These are phyloP conservation scores for Papilionanthe hybrid DNA, from an alignment of 116 monocot species.

Conservation along the genomic window DNA sequence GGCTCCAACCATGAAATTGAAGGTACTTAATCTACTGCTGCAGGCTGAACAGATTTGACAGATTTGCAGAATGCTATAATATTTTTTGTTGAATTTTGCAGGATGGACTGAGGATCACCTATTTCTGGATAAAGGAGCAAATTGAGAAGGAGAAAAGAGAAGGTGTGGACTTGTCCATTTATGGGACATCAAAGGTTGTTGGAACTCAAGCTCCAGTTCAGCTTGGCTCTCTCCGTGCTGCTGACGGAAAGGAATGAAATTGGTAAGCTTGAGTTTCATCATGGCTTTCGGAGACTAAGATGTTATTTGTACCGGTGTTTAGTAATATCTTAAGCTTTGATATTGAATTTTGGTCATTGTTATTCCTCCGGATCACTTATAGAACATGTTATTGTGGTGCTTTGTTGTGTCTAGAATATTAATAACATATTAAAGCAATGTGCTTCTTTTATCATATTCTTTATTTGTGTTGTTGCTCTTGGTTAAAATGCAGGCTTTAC, in stretches of 20 bases:
- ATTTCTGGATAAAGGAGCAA: conserved; percentile 96
- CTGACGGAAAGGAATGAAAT: conserved; percentile 87
- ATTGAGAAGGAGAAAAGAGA: conserved; percentile 77
- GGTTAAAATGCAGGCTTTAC: too few species aligned
- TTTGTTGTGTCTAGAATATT: conserved; percentile 7
- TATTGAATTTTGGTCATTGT: not conserved
- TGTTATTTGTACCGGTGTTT: not conserved
- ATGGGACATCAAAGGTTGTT: conserved; percentile 92
- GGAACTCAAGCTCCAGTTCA: conserved; percentile 94
- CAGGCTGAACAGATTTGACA: not conserved
- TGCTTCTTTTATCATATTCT: not conserved
- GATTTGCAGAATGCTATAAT: not conserved
- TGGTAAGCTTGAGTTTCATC: not conserved
- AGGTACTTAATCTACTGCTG: conserved; percentile 35
- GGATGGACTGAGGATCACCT: conserved; percentile 91
- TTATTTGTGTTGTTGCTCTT: not conserved
- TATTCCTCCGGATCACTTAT: not conserved
- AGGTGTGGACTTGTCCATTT: conserved; percentile 65
- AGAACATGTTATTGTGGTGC: not conserved
- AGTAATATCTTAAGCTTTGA: not conserved
- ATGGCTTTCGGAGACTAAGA: not conserved
- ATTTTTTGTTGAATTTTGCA: conserved; percentile 16
- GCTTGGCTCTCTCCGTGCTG: conserved; percentile 92
- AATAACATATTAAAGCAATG: conserved; percentile 6
- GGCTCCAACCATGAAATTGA: conserved; percentile 95